Conservation (phyloP, 2,329 filamentous ascomycete species). For the Penicillium sp. region DNA sequence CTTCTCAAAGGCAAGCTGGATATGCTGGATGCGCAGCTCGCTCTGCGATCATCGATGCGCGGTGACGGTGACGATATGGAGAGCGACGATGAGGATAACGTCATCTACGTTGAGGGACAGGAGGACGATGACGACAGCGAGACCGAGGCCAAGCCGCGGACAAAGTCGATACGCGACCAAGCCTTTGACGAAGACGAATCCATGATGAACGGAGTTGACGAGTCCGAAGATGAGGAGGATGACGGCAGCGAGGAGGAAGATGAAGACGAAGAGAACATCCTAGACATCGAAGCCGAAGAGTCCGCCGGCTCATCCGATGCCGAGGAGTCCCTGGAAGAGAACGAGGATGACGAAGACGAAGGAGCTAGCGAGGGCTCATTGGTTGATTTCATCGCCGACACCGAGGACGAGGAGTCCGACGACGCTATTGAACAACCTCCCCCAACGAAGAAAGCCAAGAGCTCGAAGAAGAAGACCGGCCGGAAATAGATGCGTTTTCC, state of each 20-base stretch:
- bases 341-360: slow-evolving; percentile 59
- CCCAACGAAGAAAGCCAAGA: slow-evolving; percentile 37
- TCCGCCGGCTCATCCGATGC: slow-evolving; percentile 40
- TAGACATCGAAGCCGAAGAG: slow-evolving; percentile 44
- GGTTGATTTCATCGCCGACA: slow-evolving; percentile 46
- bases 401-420: slow-evolving; percentile 43
- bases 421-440: slow-evolving; percentile 26
- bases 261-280: slow-evolving; percentile 39
- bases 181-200: slow-evolving; percentile 42
- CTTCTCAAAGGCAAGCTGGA: slow-evolving; percentile 92
- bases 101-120: slow-evolving; percentile 84
- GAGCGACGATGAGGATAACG: slow-evolving; percentile 60
- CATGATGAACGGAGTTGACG: slow-evolving; percentile 40
- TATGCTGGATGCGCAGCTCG: slow-evolving; percentile 85
- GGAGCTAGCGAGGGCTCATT: slow-evolving; percentile 54
- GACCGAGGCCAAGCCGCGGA: slow-evolving; percentile 33
- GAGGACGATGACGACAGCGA: slow-evolving; percentile 51
- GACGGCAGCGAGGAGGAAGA: slow-evolving; percentile 56
- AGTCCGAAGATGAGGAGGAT: slow-evolving; percentile 47
- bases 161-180: slow-evolving; percentile 35
- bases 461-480: slow-evolving; percentile 32
- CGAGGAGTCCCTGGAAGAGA: slow-evolving; percentile 53
- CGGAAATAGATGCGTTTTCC: slow-evolving; percentile 27
- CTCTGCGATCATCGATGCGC: slow-evolving; percentile 67
- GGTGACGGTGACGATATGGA: slow-evolving; percentile 39